Evolutionary conservation across 192 early-diverging fungal species (phyloP).

Genomic region (Chytriomyces sp.): DNA sequence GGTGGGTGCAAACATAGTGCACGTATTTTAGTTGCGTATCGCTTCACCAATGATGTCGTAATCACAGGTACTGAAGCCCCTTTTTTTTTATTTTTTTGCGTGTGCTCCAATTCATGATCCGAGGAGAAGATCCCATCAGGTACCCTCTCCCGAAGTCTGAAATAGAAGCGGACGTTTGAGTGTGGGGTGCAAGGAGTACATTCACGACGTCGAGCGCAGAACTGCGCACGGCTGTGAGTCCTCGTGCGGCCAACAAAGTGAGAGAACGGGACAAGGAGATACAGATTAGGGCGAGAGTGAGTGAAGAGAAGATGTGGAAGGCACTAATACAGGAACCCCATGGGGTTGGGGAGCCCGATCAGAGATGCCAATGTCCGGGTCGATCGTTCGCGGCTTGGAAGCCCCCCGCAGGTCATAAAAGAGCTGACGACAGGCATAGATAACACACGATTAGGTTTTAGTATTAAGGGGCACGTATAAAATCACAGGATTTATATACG

Average conservation of each 20-base stretch:
- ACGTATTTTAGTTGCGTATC: too few relatives aligned
- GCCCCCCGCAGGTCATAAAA: not conserved
- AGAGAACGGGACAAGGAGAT: not conserved
- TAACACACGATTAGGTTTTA: not conserved
- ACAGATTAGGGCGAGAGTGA: not conserved
- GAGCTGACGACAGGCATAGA: not conserved
- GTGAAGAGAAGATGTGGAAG: slow-evolving; percentile 8
- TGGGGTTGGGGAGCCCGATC: not conserved
- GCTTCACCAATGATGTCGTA: too few relatives aligned
- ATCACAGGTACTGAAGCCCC: too few relatives aligned
- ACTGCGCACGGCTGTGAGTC: too few relatives aligned
- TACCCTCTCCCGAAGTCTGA: too few relatives aligned
- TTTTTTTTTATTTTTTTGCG: too few relatives aligned
- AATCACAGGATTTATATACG: not conserved
- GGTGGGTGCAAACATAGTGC: too few relatives aligned
- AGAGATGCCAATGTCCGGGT: slow-evolving; percentile 2
- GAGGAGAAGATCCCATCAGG: too few relatives aligned
- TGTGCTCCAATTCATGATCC: too few relatives aligned
- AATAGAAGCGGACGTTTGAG: too few relatives aligned
- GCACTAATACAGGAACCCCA: slow-evolving; percentile 5
- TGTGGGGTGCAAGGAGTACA: too few relatives aligned
- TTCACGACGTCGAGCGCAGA: too few relatives aligned
- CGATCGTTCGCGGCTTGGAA: not conserved
- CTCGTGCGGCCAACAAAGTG: not conserved
- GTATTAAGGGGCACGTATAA: slow-evolving; percentile 16